These are phyloP conservation scores for Coleophoma crateriformis DNA, from an alignment of 2,329 filamentous ascomycete species.

Conservation along the genomic window DNA sequence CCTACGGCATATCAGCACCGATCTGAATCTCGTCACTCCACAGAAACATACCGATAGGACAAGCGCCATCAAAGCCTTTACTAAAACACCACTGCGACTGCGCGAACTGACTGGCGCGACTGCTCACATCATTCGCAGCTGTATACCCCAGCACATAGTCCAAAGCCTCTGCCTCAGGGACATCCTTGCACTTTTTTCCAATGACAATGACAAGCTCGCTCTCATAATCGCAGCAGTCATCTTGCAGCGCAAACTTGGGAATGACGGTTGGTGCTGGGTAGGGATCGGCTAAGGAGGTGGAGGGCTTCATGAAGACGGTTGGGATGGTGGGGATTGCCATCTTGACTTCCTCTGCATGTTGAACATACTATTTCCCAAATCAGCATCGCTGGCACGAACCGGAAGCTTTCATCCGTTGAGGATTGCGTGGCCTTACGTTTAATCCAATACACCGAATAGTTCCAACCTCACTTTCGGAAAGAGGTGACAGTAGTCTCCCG, in stretches of 20 bases:
- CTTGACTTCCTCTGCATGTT: constrained; percentile 40
- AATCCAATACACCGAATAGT: constrained; percentile 45
- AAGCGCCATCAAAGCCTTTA: constrained; percentile 43
- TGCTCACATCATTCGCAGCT: constrained; percentile 49
- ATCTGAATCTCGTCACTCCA: background rate
- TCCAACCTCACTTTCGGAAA: constrained; percentile 36
- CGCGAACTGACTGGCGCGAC: constrained; percentile 42
- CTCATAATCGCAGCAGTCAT: constrained; percentile 42
- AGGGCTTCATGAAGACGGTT: constrained; percentile 26
- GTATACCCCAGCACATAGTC: constrained; percentile 51
- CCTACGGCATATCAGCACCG: constrained; percentile 21
- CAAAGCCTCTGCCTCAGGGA: constrained; percentile 38
- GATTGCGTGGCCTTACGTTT: constrained; percentile 29
- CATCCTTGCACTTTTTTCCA: constrained; percentile 39
- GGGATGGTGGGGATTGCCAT: constrained; percentile 36
- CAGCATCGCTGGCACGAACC: background rate
- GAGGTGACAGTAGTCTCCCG: constrained; percentile 34
- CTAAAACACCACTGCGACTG: constrained; percentile 44
- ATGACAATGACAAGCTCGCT: constrained; percentile 45
- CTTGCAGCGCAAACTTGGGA: constrained; percentile 36
- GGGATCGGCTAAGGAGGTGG: constrained; percentile 19
- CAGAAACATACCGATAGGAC: constrained; percentile 34
- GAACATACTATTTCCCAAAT: constrained; percentile 30
- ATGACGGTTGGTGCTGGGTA: constrained; percentile 33
- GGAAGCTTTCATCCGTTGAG: too few relatives aligned